A percentile compares a stretch with the other conserved stretches of the same genome.
These are phyloP conservation scores for Boletales sp. DNA, from an alignment of 768 basidiomycete genomes.

Conservation along the genomic window DNA sequence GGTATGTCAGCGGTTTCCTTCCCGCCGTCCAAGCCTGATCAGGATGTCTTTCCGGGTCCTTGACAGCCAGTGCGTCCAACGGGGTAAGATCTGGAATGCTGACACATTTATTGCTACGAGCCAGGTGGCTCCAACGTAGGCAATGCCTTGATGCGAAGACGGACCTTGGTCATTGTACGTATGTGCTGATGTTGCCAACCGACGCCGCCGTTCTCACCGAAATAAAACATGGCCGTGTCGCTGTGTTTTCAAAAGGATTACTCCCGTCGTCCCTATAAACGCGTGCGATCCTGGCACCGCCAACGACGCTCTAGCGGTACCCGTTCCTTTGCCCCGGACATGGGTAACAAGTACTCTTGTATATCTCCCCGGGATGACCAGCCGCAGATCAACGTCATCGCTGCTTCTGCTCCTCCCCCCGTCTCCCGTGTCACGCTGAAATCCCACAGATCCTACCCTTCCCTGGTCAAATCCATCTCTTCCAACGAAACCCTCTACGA, in stretches of 20 bases:
- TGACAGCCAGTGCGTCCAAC: too few relatives aligned
- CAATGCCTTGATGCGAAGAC: too few relatives aligned
- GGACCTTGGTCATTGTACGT: too few relatives aligned
- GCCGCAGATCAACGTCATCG: slow-evolving; percentile 2
- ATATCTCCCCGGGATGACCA: slow-evolving; percentile 7
- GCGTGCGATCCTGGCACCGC: background rate
- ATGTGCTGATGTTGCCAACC: background rate
- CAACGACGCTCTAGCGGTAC: background rate
- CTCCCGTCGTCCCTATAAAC: slow-evolving; percentile 13
- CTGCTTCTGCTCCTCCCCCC: slow-evolving; percentile 5
- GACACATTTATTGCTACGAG: too few relatives aligned
- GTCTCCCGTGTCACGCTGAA: slow-evolving; percentile 37
- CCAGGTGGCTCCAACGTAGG: too few relatives aligned
- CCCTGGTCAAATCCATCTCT: slow-evolving; percentile 32
- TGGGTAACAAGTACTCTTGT: slow-evolving; percentile 32
- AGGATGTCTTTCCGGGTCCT: too few relatives aligned
- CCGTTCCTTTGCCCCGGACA: slow-evolving; percentile 6
- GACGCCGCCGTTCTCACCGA: background rate
- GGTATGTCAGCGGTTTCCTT: too few relatives aligned
- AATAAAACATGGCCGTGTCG: background rate
- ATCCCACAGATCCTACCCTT: slow-evolving; percentile 35
- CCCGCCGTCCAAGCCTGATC: too few relatives aligned
- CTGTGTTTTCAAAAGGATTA: too few relatives aligned
- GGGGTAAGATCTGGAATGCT: too few relatives aligned
- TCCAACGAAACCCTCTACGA: slow-evolving; percentile 42